Conservation (phyloP, 2,329 filamentous ascomycete genomes). For the Eutypa lata region DNA sequence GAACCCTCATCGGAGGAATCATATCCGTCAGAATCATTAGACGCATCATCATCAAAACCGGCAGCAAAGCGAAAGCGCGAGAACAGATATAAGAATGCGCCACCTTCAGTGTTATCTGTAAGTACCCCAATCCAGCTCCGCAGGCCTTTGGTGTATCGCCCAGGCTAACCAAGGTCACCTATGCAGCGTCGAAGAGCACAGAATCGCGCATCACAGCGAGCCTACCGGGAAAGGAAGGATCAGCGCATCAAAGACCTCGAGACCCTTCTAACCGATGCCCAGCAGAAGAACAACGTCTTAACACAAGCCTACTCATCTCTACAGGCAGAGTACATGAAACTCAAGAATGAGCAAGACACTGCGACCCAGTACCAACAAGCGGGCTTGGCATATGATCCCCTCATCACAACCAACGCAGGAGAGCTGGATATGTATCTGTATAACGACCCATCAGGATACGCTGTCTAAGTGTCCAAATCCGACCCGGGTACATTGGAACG, state of each 20-base stretch:
- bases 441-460: constrained; percentile 3
- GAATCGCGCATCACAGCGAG: constrained; percentile 59
- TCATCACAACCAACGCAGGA: constrained; percentile 9
- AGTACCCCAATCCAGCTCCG: constrained; percentile 14
- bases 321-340: constrained; percentile 41
- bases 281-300: constrained; percentile 53
- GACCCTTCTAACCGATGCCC: constrained; percentile 49
- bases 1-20: constrained; percentile 21
- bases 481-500: too few species aligned
- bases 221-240: constrained; percentile 61
- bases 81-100: constrained; percentile 52
- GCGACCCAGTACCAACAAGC: constrained; percentile 22
- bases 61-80: constrained; percentile 46
- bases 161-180: not conserved
- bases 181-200: constrained; percentile 54
- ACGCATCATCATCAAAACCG: constrained; percentile 30
- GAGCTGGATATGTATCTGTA: constrained; percentile 24
- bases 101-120: constrained; percentile 47
- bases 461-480: too few species aligned
- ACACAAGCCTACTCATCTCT: constrained; percentile 51
- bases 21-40: constrained; percentile 19
- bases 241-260: constrained; percentile 64
- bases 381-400: constrained; percentile 19
- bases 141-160: not conserved
- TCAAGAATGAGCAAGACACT: constrained; percentile 32